Conservation (phyloP, 345 rosid genomes). For the Ceriops zippeliana region DNA sequence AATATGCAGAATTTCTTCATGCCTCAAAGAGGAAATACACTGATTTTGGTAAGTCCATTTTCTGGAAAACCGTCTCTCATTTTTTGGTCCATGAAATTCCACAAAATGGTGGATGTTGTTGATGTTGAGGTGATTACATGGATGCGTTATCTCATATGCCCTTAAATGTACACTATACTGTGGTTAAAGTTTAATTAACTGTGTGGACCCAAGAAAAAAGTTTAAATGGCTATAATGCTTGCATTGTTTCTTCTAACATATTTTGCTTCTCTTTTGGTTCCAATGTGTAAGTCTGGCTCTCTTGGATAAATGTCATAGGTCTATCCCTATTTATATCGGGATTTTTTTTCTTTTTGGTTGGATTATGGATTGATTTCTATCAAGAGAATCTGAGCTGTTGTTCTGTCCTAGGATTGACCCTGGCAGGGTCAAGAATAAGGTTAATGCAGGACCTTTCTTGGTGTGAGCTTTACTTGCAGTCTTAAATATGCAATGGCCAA, state of each 20-base stretch:
- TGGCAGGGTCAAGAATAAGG: not conserved
- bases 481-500: not conserved
- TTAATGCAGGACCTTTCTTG: not conserved
- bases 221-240: no score
- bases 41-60: constrained; percentile 67
- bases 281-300: no score
- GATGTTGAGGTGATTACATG: not conserved
- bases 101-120: not conserved
- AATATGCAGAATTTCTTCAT: constrained; percentile 97
- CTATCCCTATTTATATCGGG: no score
- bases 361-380: not conserved
- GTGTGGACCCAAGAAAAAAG: no score
- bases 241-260: no score
- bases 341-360: no score
- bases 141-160: no score
- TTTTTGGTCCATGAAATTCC: not conserved
- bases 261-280: no score
- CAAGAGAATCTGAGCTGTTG: not conserved
- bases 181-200: no score
- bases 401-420: not conserved
- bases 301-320: no score
- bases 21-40: constrained; percentile 70
- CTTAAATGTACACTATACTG: no score
- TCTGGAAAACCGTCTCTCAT: not conserved
- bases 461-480: not conserved